These are phyloP conservation scores for Diaporthe eres DNA, from an alignment of 2,329 filamentous ascomycete genomes.

Conservation along the genomic window DNA sequence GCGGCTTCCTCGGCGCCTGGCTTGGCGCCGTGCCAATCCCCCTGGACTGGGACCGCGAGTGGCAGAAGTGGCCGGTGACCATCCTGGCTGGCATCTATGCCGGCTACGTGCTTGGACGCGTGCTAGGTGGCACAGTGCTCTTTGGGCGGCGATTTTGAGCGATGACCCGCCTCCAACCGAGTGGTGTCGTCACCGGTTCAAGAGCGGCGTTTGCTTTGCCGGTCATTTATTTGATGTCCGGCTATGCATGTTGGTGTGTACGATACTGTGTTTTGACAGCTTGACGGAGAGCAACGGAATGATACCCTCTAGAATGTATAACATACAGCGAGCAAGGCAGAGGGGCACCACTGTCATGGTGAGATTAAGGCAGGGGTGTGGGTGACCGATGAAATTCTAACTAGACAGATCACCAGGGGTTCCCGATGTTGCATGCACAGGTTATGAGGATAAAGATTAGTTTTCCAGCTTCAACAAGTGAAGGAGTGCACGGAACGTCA, in stretches of 20 bases:
- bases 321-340: background rate
- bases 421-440: too few relatives aligned
- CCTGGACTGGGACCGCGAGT: conserved; percentile 98
- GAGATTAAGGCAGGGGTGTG: too few relatives aligned
- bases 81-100: conserved; percentile 86
- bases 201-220: background rate
- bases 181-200: background rate
- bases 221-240: background rate
- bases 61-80: conserved; percentile 98
- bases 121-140: conserved; percentile 67
- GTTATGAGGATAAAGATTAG: too few relatives aligned
- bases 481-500: too few relatives aligned
- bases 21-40: conserved; percentile 95
- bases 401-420: too few relatives aligned
- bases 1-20: conserved; percentile 87
- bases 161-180: background rate
- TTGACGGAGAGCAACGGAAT: conserved; percentile 2
- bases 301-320: conserved; percentile 29
- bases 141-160: conserved; percentile 60
- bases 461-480: too few relatives aligned
- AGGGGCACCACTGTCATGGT: too few relatives aligned
- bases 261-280: conserved; percentile 2
- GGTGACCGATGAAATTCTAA: too few relatives aligned
- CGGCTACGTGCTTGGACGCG: conserved; percentile 81
- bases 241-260: background rate